These are phyloP conservation scores for Rhizomucor miehei DNA, from an alignment of 371 early-diverging fungal species.

Conservation along the genomic window DNA sequence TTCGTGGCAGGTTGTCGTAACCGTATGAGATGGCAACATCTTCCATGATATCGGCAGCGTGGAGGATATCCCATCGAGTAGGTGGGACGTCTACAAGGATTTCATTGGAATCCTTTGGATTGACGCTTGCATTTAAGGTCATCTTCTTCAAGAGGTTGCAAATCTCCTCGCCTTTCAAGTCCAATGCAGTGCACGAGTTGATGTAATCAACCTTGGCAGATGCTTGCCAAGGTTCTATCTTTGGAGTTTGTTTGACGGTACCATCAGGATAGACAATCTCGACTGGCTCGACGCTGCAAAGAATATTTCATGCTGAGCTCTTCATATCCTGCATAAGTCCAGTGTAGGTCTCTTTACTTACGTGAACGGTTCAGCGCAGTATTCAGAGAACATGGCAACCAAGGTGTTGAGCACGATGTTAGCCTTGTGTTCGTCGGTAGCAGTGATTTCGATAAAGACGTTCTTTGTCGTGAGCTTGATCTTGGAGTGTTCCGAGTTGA, in stretches of 20 bases:
- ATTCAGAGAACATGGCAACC: conserved; percentile 92
- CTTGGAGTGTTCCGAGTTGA: conserved; percentile 98
- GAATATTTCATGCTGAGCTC: too few species aligned
- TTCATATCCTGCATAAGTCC: too few species aligned
- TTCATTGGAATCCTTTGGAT: conserved; percentile 53
- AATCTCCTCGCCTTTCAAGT: conserved; percentile 75
- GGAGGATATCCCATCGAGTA: conserved; percentile 96
- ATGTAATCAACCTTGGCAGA: conserved; percentile 82
- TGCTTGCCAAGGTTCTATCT: conserved; percentile 68
- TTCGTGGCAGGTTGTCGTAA: conserved; percentile 92
- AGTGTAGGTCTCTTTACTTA: conserved; percentile 44
- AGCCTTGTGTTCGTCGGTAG: conserved; percentile 96
- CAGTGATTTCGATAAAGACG: conserved; percentile 99
- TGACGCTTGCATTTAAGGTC: conserved; percentile 78
- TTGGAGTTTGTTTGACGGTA: conserved; percentile 60
- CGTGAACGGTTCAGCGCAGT: conserved; percentile 90
- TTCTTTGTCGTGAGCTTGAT: conserved; percentile 96
- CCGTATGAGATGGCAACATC: conserved; percentile 99
- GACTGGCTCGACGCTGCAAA: conserved; percentile 83
- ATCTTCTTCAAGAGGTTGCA: conserved; percentile 78
- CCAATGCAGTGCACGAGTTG: conserved; percentile 80
- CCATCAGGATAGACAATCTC: conserved; percentile 89
- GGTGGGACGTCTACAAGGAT: conserved; percentile 86
- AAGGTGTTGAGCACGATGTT: conserved; percentile 91
- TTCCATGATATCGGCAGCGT: conserved; percentile 98